These are phyloP conservation scores for Cercospora sp. DNA, from an alignment of 2,329 filamentous ascomycete species.

Conservation along the genomic window DNA sequence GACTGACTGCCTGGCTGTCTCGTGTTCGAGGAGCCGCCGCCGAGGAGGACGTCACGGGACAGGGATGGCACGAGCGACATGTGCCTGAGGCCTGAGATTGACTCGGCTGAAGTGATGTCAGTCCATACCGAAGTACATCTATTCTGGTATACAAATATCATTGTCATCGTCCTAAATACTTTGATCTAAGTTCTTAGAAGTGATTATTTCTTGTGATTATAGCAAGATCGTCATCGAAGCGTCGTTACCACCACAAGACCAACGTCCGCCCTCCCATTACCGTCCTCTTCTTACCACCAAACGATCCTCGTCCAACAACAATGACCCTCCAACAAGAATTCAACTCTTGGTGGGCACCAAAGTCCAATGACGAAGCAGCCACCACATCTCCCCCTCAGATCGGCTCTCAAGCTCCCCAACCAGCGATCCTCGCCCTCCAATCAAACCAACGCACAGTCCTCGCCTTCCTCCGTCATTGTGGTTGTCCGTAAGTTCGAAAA, in stretches of 20 bases:
- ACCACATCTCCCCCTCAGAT: slow-evolving; percentile 46
- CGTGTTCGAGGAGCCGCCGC: background rate
- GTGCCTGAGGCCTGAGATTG: background rate
- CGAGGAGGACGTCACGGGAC: background rate
- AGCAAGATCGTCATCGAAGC: background rate
- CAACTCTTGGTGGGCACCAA: slow-evolving; percentile 45
- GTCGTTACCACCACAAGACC: background rate
- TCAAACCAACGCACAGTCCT: slow-evolving; percentile 60
- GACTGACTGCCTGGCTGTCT: background rate
- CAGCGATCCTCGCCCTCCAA: slow-evolving; percentile 55
- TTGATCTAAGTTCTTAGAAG: background rate
- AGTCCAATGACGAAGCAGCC: slow-evolving; percentile 28
- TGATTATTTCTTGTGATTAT: background rate
- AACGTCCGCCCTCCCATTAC: background rate
- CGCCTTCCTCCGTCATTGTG: slow-evolving; percentile 70
- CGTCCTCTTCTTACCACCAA: background rate
- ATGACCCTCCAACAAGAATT: slow-evolving; percentile 39
- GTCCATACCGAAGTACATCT: background rate
- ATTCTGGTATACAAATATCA: background rate
- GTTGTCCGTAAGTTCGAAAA: slow-evolving; percentile 56
- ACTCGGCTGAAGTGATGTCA: background rate
- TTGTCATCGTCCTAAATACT: background rate
- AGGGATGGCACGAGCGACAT: background rate
- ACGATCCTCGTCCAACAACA: background rate
- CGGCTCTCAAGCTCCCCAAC: slow-evolving; percentile 58